Conservation (phyloP, 2,329 filamentous ascomycete species). For the Aurifilum marmelostoma region DNA sequence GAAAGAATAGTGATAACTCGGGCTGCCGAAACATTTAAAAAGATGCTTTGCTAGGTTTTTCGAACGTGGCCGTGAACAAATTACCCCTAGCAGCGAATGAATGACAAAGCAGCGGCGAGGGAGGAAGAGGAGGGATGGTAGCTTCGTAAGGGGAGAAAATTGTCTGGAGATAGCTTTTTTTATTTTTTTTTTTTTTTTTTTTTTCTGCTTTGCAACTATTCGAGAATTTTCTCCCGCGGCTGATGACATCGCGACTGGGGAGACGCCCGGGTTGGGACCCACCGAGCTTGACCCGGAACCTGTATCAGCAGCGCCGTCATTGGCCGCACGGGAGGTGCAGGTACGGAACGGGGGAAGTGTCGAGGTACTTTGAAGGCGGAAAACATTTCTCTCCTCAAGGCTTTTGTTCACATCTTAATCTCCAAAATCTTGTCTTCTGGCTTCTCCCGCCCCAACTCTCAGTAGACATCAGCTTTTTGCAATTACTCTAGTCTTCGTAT, state of each 20-base stretch:
- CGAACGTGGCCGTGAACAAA: background rate
- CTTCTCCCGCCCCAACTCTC: background rate
- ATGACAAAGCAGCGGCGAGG: background rate
- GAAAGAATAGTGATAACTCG: background rate
- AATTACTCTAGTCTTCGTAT: background rate
- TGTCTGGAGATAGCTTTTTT: slow-evolving; percentile 16
- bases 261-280: background rate
- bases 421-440: background rate
- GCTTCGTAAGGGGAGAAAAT: slow-evolving; percentile 7
- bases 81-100: background rate
- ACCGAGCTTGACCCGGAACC: background rate
- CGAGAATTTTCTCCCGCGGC: slow-evolving; percentile 20
- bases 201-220: background rate
- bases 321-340: background rate
- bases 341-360: background rate
- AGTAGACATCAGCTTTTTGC: background rate
- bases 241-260: slow-evolving; percentile 22
- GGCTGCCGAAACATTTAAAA: slow-evolving; percentile 21
- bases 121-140: background rate
- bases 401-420: background rate
- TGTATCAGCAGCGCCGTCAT: background rate
- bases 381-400: background rate
- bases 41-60: too few relatives aligned
- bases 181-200: background rate
- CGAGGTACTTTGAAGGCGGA: background rate